Evolutionary conservation across 2,329 filamentous ascomycete species (phyloP).

Genomic region (Capronia americana): DNA sequence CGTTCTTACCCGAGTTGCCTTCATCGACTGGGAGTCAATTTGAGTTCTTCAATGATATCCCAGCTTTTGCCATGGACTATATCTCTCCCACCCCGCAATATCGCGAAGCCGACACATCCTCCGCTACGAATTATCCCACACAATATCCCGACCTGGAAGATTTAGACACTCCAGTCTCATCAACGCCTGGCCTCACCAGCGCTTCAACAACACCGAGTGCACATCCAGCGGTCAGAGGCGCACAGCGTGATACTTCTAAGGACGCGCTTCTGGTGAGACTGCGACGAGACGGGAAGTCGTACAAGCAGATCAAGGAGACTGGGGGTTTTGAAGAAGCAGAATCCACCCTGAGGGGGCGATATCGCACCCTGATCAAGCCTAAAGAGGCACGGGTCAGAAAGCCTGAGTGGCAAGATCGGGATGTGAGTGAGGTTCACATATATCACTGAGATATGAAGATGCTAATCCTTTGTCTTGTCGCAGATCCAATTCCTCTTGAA

Average conservation of each 20-base stretch:
- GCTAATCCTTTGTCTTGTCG: constrained; percentile 30
- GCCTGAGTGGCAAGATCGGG: constrained; percentile 51
- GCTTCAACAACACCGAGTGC: background rate
- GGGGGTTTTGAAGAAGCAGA: constrained; percentile 55
- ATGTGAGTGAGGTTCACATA: constrained; percentile 47
- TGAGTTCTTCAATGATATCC: background rate
- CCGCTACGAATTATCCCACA: background rate
- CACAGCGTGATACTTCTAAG: constrained; percentile 38
- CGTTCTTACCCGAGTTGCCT: constrained; percentile 20
- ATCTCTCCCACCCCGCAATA: background rate
- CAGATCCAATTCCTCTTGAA: constrained; percentile 51
- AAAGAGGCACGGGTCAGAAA: constrained; percentile 55
- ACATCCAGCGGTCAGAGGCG: constrained; percentile 15
- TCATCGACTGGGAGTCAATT: constrained; percentile 1
- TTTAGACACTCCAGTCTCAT: background rate
- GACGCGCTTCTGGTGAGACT: constrained; percentile 51
- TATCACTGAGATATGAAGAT: background rate
- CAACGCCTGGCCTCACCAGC: background rate
- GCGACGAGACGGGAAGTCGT: constrained; percentile 52
- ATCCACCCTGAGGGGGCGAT: constrained; percentile 56
- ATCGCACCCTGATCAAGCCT: constrained; percentile 53
- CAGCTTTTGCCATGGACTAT: background rate
- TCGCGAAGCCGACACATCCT: background rate
- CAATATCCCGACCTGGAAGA: constrained; percentile 12
- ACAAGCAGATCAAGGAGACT: constrained; percentile 55